Conservation (phyloP, 495 filamentous ascomycete genomes). For the Haplographium delicatum region DNA sequence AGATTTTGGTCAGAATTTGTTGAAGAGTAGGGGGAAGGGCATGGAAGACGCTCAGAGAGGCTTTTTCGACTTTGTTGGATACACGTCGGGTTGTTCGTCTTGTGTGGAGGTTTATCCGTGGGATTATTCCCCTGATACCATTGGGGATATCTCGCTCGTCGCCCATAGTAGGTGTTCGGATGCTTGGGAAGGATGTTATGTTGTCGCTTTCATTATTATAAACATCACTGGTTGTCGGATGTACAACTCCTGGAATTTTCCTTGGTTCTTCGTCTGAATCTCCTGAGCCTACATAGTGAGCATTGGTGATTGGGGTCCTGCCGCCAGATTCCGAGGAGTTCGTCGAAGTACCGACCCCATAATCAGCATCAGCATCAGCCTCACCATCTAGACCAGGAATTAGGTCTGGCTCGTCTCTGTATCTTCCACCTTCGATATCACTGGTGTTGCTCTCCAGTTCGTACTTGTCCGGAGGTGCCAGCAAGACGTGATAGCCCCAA, state of each 20-base stretch:
- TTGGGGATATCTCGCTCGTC: conserved; percentile 23
- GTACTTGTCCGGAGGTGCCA: conserved; percentile 74
- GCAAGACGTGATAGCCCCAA: conserved; percentile 91
- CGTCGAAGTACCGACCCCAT: conserved; percentile 3
- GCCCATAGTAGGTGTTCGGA: conserved; percentile 11
- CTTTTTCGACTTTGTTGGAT: conserved; percentile 3
- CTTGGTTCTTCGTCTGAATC: conserved; percentile 17
- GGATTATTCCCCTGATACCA: conserved; percentile 22
- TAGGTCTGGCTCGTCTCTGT: conserved; percentile 53
- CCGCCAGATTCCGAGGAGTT: conserved; percentile 24
- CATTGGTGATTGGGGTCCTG: conserved; percentile 25
- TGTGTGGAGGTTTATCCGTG: conserved; percentile 7
- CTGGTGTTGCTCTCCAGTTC: conserved; percentile 42
- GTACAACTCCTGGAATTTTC: conserved; percentile 17
- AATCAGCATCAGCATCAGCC: conserved; percentile 25
- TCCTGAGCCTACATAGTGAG: conserved; percentile 24
- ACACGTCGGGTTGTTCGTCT: conserved; percentile 6
- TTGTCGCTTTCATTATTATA: conserved; percentile 24
- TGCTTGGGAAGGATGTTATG: conserved; percentile 28
- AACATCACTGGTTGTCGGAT: conserved; percentile 28
- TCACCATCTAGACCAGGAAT: conserved; percentile 27
- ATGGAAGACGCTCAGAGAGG: conserved; percentile 7
- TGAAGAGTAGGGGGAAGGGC: conserved; percentile 56
- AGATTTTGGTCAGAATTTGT: conserved; percentile 40
- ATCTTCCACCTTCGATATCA: conserved; percentile 62